Evolutionary conservation across 495 filamentous ascomycete species (phyloP), one percentile per base, ranked within the genome.

Genomic region (Trichocladium uniseriatum): DNA sequence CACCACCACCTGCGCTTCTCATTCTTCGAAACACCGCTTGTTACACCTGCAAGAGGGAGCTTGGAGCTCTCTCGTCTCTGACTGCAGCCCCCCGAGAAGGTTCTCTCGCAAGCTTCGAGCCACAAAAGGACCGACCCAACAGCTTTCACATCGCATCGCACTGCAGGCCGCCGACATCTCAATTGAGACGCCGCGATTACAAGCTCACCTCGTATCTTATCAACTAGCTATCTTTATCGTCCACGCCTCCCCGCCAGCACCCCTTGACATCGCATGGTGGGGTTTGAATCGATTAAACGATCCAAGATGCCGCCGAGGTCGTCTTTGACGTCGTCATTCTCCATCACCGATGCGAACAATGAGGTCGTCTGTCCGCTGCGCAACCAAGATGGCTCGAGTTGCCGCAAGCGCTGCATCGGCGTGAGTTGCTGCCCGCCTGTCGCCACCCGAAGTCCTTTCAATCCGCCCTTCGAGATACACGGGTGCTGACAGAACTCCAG

Each of bases 291-390:
- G 10, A 0, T 2, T 0, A 0, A 14, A 31, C n/a, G 38, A 35
- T 56, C 59, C 70, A 75, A 77, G 63, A 72, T 94, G 89, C 89
- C 89, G 70, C 89, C 87, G 54, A 81, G 86, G 79, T 82, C 83
- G 54, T 85, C 87, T 47, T 75, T 94, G 63, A 90, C 86, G 49
- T 84, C 84, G 66, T 94, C 89, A 46, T 95, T 95, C 64, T 91
- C 89, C 55, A 84, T 94, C 60, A 83, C 86, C 53, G 89, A 94
- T 73, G 80, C 82, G 65, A 89, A 84, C 64, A 94, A 94, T 68
- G 92, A 96, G 68, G 91, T 98, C 56, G 88, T 96, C 51, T 98
- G 92, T 75, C 92, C 92, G 52, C 72, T 98, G 73, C 82, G 81
- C 61, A 96, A 95, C 66, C 89, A 94, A 52, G 92, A 98, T 79